Conservation (phyloP, 2,329 filamentous ascomycete genomes). For the Colletotrichum gigasporum region DNA sequence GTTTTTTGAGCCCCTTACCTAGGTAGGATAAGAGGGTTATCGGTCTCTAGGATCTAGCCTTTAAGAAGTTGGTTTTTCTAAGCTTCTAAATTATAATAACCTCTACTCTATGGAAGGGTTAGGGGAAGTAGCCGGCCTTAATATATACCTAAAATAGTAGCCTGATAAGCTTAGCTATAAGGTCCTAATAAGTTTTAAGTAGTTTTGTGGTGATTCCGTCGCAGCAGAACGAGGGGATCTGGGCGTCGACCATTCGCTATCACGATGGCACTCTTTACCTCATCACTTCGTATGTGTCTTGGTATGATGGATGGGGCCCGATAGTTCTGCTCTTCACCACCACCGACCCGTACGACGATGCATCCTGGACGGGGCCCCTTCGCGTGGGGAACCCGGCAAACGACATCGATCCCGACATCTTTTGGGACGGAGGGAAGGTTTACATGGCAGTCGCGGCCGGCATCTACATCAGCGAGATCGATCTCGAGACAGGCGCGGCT, state of each 20-base stretch:
- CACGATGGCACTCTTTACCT: conserved; percentile 54
- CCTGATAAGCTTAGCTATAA: too few species aligned
- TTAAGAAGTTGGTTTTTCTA: too few species aligned
- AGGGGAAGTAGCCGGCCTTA: too few species aligned
- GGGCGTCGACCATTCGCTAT: conserved; percentile 56
- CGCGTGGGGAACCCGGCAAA: conserved; percentile 41
- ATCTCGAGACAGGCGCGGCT: conserved; percentile 46
- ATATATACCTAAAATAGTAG: too few species aligned
- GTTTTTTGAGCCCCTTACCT: too few species aligned
- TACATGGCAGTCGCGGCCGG: conserved; percentile 45
- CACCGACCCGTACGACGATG: conserved; percentile 48
- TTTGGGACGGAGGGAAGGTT: conserved; percentile 63
- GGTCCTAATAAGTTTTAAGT: too few species aligned
- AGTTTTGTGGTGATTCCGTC: too few species aligned
- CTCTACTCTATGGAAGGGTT: too few species aligned
- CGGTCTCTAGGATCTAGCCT: too few species aligned
- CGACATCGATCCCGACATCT: conserved; percentile 56
- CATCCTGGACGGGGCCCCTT: conserved; percentile 49
- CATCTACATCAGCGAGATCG: conserved; percentile 41
- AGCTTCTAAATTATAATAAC: too few species aligned
- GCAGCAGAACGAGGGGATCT: conserved; percentile 50
- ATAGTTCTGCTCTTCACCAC: conserved; percentile 52
- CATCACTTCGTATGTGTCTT: conserved; percentile 31
- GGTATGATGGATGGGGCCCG: conserved; percentile 36
- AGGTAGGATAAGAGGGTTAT: too few species aligned